Base-by-base conservation (phyloP, 2,329 filamentous ascomycete genomes). In the Hymenoscyphus fraxineus region DNA sequence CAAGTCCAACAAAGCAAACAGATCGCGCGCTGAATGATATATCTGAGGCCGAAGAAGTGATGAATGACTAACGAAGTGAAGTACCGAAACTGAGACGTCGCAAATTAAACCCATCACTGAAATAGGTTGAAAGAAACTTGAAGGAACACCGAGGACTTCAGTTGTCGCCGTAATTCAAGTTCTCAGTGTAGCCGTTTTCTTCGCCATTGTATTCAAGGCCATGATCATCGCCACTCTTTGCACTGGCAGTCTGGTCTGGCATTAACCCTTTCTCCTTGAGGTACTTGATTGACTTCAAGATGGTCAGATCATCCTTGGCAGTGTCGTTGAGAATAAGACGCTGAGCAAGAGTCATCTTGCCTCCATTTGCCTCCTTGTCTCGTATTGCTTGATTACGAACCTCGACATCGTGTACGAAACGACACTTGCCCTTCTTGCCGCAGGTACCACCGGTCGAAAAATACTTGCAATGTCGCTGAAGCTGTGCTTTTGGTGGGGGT, bases 371-470 rank as follows among this genome's bases (percentile, higher is more conserved):
- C 71, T 87, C 85, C 65, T 86, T 83, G 73, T 88, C 86, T 72
- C 82, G 83, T 59, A 89, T 79, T 64, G 86, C 86, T 68, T 84
- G 84, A 71, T 87, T 85, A 69, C 87, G 82, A 64, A 87, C 83
- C 67, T 83, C 82, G 19, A 83, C 81, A 73, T 89, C 87, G 75
- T 89, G 87, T 68, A 88, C 85, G 77, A 89, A 89, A 78, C 87
- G 87, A 80, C 87, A 89, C 85, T 89, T 89, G 85, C 85, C 85
- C 83, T 88, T 88, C 82, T 89, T 89, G 61, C 86, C 87, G 77
- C 87, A 89, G 64, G 81, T 87, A 66, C 87, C 87, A 69, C 87
- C 87, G 61, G 86, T 89, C 47, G 86, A 87, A 74, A 84, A 89
- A 76, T 89, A 89, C 77, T 89, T 89, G 83, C 87, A 89, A 72